Evolutionary conservation across 1,284 basidiomycete genomes (phyloP).

Genomic region (Sporisorium sorghi): DNA sequence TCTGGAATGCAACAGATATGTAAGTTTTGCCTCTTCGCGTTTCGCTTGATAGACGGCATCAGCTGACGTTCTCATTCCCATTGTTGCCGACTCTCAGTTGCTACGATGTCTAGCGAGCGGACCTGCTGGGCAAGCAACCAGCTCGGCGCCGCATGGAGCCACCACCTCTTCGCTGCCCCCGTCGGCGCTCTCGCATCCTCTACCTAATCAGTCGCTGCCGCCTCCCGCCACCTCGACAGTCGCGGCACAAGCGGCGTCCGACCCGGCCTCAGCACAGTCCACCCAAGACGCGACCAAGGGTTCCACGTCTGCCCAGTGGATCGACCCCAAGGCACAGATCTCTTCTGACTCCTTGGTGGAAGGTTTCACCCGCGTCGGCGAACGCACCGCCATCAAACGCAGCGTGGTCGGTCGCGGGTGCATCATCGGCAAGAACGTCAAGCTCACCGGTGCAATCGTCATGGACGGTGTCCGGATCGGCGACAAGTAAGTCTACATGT

Average conservation of each 20-base stretch:
- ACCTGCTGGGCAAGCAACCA: slow-evolving; percentile 22
- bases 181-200: slow-evolving; percentile 43
- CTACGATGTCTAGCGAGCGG: slow-evolving; percentile 30
- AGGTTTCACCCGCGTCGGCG: slow-evolving; percentile 82
- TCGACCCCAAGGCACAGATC: slow-evolving; percentile 84
- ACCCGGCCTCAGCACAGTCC: slow-evolving; percentile 13
- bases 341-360: slow-evolving; percentile 87
- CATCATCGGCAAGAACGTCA: slow-evolving; percentile 85
- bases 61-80: not conserved
- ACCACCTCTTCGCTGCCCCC: slow-evolving; percentile 7
- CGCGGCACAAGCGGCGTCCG: slow-evolving; percentile 2
- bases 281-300: slow-evolving; percentile 11
- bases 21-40: slow-evolving; percentile 65
- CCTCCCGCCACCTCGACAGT: slow-evolving; percentile 10
- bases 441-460: slow-evolving; percentile 85
- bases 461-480: slow-evolving; percentile 89
- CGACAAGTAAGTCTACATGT: slow-evolving; percentile 78
- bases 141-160: slow-evolving; percentile 9
- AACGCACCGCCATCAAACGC: slow-evolving; percentile 86
- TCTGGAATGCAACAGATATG: slow-evolving; percentile 83
- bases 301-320: slow-evolving; percentile 18
- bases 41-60: not conserved
- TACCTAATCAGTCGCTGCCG: slow-evolving; percentile 36
- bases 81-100: slow-evolving; percentile 13
- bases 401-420: slow-evolving; percentile 89